Evolutionary conservation across 345 rosid genomes (phyloP).

Genomic region (sweet orange (Citrus sinensis)): DVS_A1.0 CM039167.1:16473001-16473500

Average conservation of each 20-base stretch:
- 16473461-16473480: no score
- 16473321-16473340: no score
- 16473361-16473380: not conserved
- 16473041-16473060: slow-evolving; percentile 34
- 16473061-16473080: no score
- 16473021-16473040: slow-evolving; percentile 43
- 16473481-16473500: no score
- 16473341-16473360: not conserved
- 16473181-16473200: not conserved
- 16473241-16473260: not conserved
- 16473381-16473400: no score
- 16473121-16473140: not conserved
- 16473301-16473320: no score
- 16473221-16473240: not conserved
- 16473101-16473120: not conserved
- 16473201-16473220: not conserved
- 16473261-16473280: not conserved
- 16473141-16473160: not conserved
- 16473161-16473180: not conserved
- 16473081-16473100: not conserved
- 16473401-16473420: no score
- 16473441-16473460: no score
- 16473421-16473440: no score
- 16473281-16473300: no score
- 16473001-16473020: slow-evolving; percentile 45